Base-by-base conservation (phyloP, 176 grass and related monocot species). In the Aegilops umbellulata region DNA sequence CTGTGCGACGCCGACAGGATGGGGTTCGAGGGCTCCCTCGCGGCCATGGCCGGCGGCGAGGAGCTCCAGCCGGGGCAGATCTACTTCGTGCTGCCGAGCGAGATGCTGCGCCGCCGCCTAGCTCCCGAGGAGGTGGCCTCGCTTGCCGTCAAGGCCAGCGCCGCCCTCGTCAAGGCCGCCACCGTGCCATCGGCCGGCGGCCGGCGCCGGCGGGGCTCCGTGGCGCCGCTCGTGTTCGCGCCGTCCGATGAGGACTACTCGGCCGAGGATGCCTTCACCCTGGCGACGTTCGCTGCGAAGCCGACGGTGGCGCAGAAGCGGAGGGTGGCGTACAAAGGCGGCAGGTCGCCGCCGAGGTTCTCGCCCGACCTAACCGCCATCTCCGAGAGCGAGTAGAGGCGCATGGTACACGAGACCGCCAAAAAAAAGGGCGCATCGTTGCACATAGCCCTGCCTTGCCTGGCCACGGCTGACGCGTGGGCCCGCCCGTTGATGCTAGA, bases 321-420 rank as follows among this genome's bases (percentile, higher is more conserved):
- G 77, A 87, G 79, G 82, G 73, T 55, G 14, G 51, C 75, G 32
- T 69, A 31, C 35, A 75, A 83, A 0, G 69, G 82, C 74, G 82
- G 85, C 6, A 85, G 78, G 23, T 44, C 85, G 22, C 51, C 82
- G 10, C 26, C 83, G 22, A 89, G 82, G 42, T 98, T 98, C 81
- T 69, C 80, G 3, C 86, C 95, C 13, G 91, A 90, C 78, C 36
- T 98, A 30, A 86, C 83, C 65, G 86, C 88, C 75, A 95, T 98
- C 86, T 64, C 88, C 0, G 95, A 98, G 87, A 79, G 66, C 63
- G 87, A 92, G 60, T 76, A 78, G 64, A 25, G 35, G n/a, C 1
- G 14, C 26, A 22, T 14, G 9, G 38, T 1, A 17, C 41, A 49
- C 63, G 26, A 58, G 5, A 60, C 44, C 4, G 10, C 17, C 2